Base-by-base conservation (phyloP, 1,139 yeast species). In the Magnusiomyces ingens region DNA sequence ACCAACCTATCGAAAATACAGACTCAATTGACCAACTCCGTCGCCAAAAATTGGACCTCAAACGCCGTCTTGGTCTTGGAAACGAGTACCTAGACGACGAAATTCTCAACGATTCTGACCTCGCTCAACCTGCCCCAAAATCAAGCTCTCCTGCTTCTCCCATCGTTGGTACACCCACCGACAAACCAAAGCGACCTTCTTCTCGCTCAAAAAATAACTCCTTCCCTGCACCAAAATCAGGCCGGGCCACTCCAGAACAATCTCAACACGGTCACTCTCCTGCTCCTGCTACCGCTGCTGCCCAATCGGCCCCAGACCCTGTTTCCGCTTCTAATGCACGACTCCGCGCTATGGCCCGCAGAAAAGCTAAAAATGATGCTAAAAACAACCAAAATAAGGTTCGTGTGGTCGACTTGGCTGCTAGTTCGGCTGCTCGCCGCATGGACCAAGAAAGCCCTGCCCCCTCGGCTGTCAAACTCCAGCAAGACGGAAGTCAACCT, bases 261-360 rank as follows among this genome's bases (percentile, higher is more conserved):
- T 10, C 32, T 36, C 55, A 38, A 52, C 48, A 50, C 46, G 49
- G 50, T 55, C 48, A 50, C 18, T 57, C 55, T 15, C 58, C 59
- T 5, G 59, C 50, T 29, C 47, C 60, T 22, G 54, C 58, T 0
- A 55, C 61, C 3, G 22, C 55, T 10, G 51, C 54, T n/a, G 53
- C 60, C 1, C 52, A 43, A 55, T 59, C 35, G 17, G 60, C 8
- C 43, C 32, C 32, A 26, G 60, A 48, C 54, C 61, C 57, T 36
- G 60, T 60, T 17, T 52, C 63, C 22, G 66, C 71, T 44, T 67
- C 75, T 45, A 85, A 87, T 56, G 96, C 99, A 0, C 77, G 98
- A 66, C 77, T 90, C 72, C 80, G 90, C 59, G 97, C 97, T 2
- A 84, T 93, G 86, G 97, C 96, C 41, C 87, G 88, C 64, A 79